phyloP scores from a whole-genome alignment of 768 basidiomycete species.

The Mycena polygramma region DNA sequence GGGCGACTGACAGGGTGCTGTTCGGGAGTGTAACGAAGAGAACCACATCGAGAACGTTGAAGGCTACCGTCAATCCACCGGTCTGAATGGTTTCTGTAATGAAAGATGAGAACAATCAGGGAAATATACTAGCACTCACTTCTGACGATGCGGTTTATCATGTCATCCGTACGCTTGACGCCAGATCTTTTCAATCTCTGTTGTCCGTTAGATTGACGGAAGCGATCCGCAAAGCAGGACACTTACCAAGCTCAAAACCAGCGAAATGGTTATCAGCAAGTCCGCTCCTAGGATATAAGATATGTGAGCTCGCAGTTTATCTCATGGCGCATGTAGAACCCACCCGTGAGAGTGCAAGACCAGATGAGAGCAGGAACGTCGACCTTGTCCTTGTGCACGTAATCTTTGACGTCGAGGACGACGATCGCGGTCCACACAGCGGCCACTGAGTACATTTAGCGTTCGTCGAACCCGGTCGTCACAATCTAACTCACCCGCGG shows the following conservation, averaged over 20 bases:
- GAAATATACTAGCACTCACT: not conserved
- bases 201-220: not conserved
- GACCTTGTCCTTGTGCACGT: not conserved
- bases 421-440: not conserved
- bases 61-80: not conserved
- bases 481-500: not conserved
- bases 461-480: not conserved
- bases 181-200: not conserved
- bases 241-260: not conserved
- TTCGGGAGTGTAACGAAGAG: conserved; percentile 1
- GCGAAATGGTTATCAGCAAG: not conserved
- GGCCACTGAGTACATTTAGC: not conserved
- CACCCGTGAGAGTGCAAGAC: not conserved
- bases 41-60: not conserved
- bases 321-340: not conserved
- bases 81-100: not conserved
- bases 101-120: not conserved
- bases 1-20: not conserved
- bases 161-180: not conserved
- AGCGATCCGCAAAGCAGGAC: not conserved
- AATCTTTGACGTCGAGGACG: not conserved
- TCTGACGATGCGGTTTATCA: not conserved
- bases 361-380: not conserved
- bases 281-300: not conserved
- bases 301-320: not conserved